phyloP scores from a whole-genome alignment of 352 stramenopile species.

The Detonula confervacea region DNA sequence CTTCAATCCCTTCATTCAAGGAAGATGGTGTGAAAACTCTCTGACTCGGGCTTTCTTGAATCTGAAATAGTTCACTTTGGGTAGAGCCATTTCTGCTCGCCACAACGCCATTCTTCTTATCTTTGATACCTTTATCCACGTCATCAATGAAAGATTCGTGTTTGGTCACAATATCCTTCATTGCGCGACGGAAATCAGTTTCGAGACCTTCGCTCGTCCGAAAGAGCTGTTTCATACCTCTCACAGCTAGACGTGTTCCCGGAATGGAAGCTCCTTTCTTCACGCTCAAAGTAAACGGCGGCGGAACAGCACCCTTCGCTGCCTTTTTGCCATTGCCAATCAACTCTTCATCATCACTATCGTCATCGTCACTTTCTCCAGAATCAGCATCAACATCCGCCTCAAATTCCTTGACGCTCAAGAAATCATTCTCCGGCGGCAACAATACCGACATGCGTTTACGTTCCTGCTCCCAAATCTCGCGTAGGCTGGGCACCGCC shows the following conservation, averaged over 20 bases:
- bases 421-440: constrained; percentile 75
- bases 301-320: constrained; percentile 5
- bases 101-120: constrained; percentile 4
- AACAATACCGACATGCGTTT: constrained; percentile 75
- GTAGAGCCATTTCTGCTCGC: not conserved
- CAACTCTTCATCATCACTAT: constrained; percentile 15
- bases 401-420: constrained; percentile 48
- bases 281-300: constrained; percentile 77
- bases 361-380: constrained; percentile 18
- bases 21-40: constrained; percentile 17
- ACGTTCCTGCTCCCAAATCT: constrained; percentile 84
- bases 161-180: constrained; percentile 74
- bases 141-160: constrained; percentile 60
- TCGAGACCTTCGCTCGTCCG: constrained; percentile 67
- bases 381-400: constrained; percentile 5
- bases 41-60: not conserved
- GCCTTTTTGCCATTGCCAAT: not conserved
- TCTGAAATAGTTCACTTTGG: not conserved
- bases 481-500: constrained; percentile 81
- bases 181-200: constrained; percentile 67
- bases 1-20: constrained; percentile 66
- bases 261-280: constrained; percentile 68
- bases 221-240: constrained; percentile 73
- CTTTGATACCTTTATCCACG: constrained; percentile 45
- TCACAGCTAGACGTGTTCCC: constrained; percentile 64